Evolutionary conservation across 1,284 basidiomycete species (phyloP), one percentile per base, ranked within the genome.

Genomic region (Ustilago bromivora): DNA sequence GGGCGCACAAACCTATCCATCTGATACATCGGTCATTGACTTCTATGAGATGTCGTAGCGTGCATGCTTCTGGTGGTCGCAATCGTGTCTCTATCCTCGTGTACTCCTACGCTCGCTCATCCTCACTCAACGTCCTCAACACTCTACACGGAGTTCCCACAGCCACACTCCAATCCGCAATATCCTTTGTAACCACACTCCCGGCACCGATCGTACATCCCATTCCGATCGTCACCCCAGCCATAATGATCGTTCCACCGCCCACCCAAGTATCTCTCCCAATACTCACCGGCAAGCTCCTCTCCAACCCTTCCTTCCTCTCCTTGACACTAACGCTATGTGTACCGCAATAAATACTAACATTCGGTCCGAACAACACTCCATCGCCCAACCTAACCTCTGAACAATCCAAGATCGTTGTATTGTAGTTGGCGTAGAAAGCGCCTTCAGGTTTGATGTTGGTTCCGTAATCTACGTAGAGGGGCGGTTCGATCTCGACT

Each of bases 141-240:
- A 89, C 86, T 41, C 81, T 84, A 0, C 87, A 88, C 3, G 89
- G 88, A 59, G 87, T 88, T 0, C 89, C 89, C 1, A 87, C 87
- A 0, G 86, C 89, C 2, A 89, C 87, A 28, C 63, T 71, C 64
- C 88, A 84, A 38, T 83, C 79, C 6, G 86, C 86, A 2, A 89
- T 83, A 74, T 87, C 81, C 77, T 87, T 88, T 0, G 88, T 89
- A 0, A 89, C 88, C 6, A 89, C 88, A 12, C 79, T 80, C 0
- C 88, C 88, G 0, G 89, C 89, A 0, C 88, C 89, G 8, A 89
- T 82, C 2, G 88, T 88, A 4, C 71, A 76, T 0, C 88, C 89
- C 15, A 86, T 67, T 0, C 89, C 89, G n/a, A 89, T 87, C 2
- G 80, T 88, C 1, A 89, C 88, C 3, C 88, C 88, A 0, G 87